phyloP scores from a whole-genome alignment of 108 stramenopile species.

The Cyclostephanos tholiformis region DNA sequence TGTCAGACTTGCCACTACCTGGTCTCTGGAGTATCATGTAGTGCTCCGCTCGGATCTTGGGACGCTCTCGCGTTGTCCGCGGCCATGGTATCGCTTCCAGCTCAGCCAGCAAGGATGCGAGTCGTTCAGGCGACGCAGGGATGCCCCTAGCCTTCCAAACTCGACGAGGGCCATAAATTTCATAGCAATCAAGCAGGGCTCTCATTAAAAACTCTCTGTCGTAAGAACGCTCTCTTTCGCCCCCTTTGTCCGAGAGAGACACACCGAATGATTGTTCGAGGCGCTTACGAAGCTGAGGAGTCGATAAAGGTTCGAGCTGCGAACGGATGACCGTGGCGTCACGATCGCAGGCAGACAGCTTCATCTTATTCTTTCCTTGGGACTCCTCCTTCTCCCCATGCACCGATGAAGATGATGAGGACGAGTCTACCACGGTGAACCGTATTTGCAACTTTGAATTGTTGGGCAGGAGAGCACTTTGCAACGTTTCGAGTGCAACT shows the following conservation, averaged over 20 bases:
- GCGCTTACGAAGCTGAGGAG: conserved; percentile 55
- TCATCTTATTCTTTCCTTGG: conserved; percentile 11
- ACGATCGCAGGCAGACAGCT: conserved; percentile 57
- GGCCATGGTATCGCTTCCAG: conserved; percentile 44
- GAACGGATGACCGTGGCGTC: conserved; percentile 63
- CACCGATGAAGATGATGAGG: background rate
- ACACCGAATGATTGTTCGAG: conserved; percentile 56
- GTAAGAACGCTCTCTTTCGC: conserved; percentile 16
- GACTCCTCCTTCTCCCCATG: background rate
- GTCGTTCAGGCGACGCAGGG: conserved; percentile 21
- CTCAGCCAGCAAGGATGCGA: conserved; percentile 35
- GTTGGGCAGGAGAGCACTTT: conserved; percentile 17
- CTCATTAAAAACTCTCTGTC: conserved; percentile 58
- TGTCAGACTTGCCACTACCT: conserved; percentile 23
- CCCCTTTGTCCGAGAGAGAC: conserved; percentile 26
- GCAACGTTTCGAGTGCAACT: conserved; percentile 31
- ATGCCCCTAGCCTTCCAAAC: conserved; percentile 23
- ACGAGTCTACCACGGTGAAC: conserved; percentile 20
- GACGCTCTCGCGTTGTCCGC: conserved; percentile 52
- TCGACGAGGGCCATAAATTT: conserved; percentile 40
- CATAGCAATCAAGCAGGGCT: conserved; percentile 48
- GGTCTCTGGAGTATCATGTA: conserved; percentile 65
- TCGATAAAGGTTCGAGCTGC: conserved; percentile 64
- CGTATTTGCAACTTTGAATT: conserved; percentile 30
- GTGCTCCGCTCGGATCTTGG: conserved; percentile 58